Percentiles rank a stretch among this genome's conserved stretches.
Conservation (phyloP, 2,329 filamentous ascomycete genomes). For the Lojkania enalia region DNA sequence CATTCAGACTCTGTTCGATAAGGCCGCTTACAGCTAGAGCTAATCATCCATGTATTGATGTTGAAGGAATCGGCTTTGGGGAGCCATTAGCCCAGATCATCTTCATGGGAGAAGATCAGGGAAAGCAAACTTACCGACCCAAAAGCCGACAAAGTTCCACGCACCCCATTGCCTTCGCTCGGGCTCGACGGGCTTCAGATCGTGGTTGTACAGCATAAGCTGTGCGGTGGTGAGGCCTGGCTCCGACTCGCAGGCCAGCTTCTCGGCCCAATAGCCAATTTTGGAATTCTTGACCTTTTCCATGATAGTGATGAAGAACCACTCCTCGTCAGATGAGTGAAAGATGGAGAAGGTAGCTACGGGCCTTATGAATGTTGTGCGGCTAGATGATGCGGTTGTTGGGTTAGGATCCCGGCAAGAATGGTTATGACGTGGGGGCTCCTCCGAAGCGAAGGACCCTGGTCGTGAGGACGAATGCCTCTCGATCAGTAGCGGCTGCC, state of each 20-base stretch:
- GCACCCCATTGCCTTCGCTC: conserved; percentile 79
- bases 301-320: conserved; percentile 38
- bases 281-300: conserved; percentile 47
- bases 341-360: conserved; percentile 18
- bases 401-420: conserved; percentile 27
- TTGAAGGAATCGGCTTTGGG: conserved; percentile 49
- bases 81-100: not conserved
- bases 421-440: conserved; percentile 33
- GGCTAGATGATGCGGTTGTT: conserved; percentile 21
- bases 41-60: conserved; percentile 89
- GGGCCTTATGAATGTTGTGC: conserved; percentile 22
- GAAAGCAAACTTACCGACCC: conserved; percentile 59
- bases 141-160: conserved; percentile 88
- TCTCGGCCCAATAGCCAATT: conserved; percentile 51
- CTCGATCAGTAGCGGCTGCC: conserved; percentile 26
- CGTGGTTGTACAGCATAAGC: conserved; percentile 84
- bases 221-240: conserved; percentile 76
- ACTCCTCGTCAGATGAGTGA: conserved; percentile 23
- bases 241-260: conserved; percentile 73
- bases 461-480: conserved; percentile 20
- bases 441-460: conserved; percentile 13
- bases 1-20: too few species aligned
- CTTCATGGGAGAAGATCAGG: not conserved
- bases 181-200: conserved; percentile 78
- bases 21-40: too few species aligned